Evolutionary conservation across 352 stramenopile species (phyloP), one percentile per base, ranked within the genome.

Genomic region (Pythium apleroticum): DNA sequence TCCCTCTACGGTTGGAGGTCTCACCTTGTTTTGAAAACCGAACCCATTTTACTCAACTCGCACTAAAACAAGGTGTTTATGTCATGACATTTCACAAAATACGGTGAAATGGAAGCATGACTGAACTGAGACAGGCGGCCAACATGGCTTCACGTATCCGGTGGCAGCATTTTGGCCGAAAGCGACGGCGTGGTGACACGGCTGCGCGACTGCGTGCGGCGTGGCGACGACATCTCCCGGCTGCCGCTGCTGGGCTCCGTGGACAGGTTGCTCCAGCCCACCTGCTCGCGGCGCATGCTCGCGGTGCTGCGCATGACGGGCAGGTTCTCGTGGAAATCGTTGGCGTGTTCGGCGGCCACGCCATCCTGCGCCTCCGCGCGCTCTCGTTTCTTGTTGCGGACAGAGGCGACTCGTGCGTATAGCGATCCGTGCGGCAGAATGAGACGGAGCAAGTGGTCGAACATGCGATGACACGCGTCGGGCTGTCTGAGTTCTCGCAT

Each of bases 401-500:
- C 39, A 30, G 71, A 77, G 4, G 66, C 48, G n/a, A 62, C 56
- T 28, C 52, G 50, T 19, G 64, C 52, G 25, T 50, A 78, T 15
- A 60, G 55, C 24, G 33, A 70, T 25, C 76, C 79, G 8, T 74
- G 70, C 8, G 77, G 71, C 4, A 83, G 63, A 28, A 88, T 80
- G 24, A 90, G 70, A 9, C 72, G 77, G 30, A 90, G 52, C 39
- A 90, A 53, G 11, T 69, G 76, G 39, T 87, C 71, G 35, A 90
- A 90, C n/a, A 78, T 65, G 3, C 72, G 73, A 1, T 79, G 50
- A n/a, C 81, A 90, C 0, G 69, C 57, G 1, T 60, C 27, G 1
- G 78, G 68, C 11, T 69, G 73, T 1, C 31, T 60, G 20, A 80
- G 58, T 8, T 66, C 52, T 19, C 10, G 69, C 60, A 49, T 71